phyloP scores from a whole-genome alignment of 345 rosid species.

The Carallia brachiata region DNA sequence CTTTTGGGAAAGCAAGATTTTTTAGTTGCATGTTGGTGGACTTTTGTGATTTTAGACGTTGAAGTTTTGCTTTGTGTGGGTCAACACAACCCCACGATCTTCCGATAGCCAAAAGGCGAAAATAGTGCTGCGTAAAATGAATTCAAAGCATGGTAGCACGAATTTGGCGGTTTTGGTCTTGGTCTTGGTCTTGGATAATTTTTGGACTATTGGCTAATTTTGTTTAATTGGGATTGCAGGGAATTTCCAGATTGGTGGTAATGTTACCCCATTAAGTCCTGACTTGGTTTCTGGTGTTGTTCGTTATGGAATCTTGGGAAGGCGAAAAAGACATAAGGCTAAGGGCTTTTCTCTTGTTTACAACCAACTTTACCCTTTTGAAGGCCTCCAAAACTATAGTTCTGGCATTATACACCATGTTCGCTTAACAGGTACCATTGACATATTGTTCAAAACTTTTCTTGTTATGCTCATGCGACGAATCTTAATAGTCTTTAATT shows the following conservation, averaged over 20 bases:
- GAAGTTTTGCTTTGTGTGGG: background rate
- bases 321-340: constrained; percentile 29
- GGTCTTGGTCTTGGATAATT: background rate
- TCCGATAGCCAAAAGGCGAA: too few relatives aligned
- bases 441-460: background rate
- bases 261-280: constrained; percentile 51
- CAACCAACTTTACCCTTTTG: constrained; percentile 52
- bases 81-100: too few relatives aligned
- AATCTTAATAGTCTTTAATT: background rate
- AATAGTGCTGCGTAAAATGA: too few relatives aligned
- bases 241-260: constrained; percentile 55
- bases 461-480: background rate
- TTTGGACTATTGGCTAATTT: background rate
- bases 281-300: constrained; percentile 56
- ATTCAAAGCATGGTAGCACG: background rate
- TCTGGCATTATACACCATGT: constrained; percentile 92
- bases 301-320: constrained; percentile 41
- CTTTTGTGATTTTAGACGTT: background rate
- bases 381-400: constrained; percentile 58
- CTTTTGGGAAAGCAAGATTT: background rate
- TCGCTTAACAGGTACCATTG: constrained; percentile 50
- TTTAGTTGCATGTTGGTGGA: background rate
- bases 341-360: constrained; percentile 59
- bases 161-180: background rate
- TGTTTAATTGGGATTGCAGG: constrained; percentile 36